phyloP scores from a whole-genome alignment of 2,329 filamentous ascomycete species.

The Talaromyces sp. region DNA sequence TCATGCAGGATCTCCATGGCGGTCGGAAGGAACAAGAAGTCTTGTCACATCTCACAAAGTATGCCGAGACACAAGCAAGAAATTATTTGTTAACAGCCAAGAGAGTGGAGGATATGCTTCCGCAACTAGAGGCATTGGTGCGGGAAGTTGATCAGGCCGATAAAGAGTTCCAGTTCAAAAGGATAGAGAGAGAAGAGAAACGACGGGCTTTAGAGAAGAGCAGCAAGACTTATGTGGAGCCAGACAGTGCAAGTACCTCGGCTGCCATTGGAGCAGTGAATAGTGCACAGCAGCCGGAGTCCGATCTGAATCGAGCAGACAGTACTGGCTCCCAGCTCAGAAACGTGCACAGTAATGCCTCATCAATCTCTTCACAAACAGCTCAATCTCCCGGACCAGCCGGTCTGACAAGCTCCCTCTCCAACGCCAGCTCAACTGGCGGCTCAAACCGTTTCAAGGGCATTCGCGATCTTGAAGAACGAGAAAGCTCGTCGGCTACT shows the following conservation, averaged over 20 bases:
- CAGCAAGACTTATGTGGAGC: constrained; percentile 66
- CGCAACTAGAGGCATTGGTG: constrained; percentile 82
- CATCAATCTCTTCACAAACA: constrained; percentile 40
- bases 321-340: constrained; percentile 67
- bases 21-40: constrained; percentile 98
- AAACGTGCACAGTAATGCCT: constrained; percentile 45
- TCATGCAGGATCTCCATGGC: constrained; percentile 98
- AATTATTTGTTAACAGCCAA: constrained; percentile 77
- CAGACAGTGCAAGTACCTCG: constrained; percentile 53
- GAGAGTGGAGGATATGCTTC: constrained; percentile 79
- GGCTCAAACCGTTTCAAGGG: constrained; percentile 70
- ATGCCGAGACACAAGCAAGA: constrained; percentile 82
- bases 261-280: constrained; percentile 37
- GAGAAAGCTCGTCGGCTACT: constrained; percentile 52
- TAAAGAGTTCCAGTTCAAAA: constrained; percentile 93
- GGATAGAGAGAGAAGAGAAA: constrained; percentile 94
- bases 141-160: constrained; percentile 88
- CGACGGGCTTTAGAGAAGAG: constrained; percentile 83
- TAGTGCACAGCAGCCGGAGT: constrained; percentile 56
- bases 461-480: constrained; percentile 86
- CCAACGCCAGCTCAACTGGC: constrained; percentile 11
- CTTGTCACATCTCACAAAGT: constrained; percentile 87
- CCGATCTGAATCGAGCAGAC: constrained; percentile 66
- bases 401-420: constrained; percentile 20
- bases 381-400: constrained; percentile 24